These are phyloP conservation scores for Alternaria consortialis DNA, from an alignment of 2,329 filamentous ascomycete species.

Conservation along the genomic window DNA sequence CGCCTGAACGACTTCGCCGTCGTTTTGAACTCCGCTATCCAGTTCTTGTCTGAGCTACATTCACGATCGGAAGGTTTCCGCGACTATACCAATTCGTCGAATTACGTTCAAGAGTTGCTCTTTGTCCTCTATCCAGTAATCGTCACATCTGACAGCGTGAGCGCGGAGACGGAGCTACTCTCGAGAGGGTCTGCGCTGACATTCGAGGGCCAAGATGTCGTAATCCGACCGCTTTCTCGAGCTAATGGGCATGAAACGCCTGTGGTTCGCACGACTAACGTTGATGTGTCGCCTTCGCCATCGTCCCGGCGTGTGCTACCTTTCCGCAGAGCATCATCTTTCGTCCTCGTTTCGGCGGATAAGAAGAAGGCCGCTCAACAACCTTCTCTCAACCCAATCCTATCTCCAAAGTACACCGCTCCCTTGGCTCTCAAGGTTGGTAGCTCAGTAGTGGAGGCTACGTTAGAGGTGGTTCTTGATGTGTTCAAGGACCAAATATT, in stretches of 20 bases:
- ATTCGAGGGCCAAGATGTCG: slow-evolving; percentile 86
- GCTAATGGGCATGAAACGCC: slow-evolving; percentile 65
- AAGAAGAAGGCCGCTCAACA: slow-evolving; percentile 65
- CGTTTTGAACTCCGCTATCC: slow-evolving; percentile 78
- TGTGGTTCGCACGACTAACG: slow-evolving; percentile 77
- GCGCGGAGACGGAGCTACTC: slow-evolving; percentile 85
- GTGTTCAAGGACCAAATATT: slow-evolving; percentile 89
- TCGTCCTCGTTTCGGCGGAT: slow-evolving; percentile 83
- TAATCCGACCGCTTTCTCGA: slow-evolving; percentile 77
- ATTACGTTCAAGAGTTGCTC: slow-evolving; percentile 82
- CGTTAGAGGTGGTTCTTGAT: slow-evolving; percentile 79
- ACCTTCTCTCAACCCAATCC: slow-evolving; percentile 69
- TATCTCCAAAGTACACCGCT: slow-evolving; percentile 66
- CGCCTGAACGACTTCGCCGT: slow-evolving; percentile 65
- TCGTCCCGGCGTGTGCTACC: slow-evolving; percentile 63
- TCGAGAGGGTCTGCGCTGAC: slow-evolving; percentile 81
- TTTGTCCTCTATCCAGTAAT: slow-evolving; percentile 86
- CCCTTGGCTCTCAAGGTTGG: slow-evolving; percentile 62
- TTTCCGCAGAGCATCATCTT: slow-evolving; percentile 84
- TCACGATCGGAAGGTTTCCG: slow-evolving; percentile 78
- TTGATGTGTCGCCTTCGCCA: slow-evolving; percentile 51
- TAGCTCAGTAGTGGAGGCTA: slow-evolving; percentile 75
- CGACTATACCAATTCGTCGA: slow-evolving; percentile 81
- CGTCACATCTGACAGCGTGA: slow-evolving; percentile 84
- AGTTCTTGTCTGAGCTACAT: slow-evolving; percentile 82